Base-by-base conservation (phyloP, 2,329 filamentous ascomycete species). In the Aspergillus pseudoviridinutans region DNA sequence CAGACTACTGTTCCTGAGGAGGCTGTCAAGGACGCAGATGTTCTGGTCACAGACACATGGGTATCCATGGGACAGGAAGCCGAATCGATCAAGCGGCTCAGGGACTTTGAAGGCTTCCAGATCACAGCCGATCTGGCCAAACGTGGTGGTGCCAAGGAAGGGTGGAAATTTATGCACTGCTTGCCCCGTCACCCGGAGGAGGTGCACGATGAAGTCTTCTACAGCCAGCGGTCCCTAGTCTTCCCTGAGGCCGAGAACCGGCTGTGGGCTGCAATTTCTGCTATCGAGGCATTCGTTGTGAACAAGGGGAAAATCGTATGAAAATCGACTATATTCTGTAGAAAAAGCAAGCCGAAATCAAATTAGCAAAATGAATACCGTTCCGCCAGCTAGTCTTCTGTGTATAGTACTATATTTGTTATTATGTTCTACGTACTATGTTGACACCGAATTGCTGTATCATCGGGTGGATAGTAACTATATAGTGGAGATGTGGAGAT, bases 111-210 rank as follows among this genome's bases (percentile, higher is more conserved):
- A 29, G 92, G 93, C 14, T 99, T 92, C 77, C 93, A 97, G 73
- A 89, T 99, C 69, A 97, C 93, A 2, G 84, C 87, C 50, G 90
- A 94, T 47, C 80, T 99, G 64, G 93, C 92, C 1, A 84, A 87
- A 75, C 83, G 87, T 51, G 92, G 92, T 47, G 92, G 91, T 22
- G 94, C 94, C 46, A 96, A 94, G 74, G 81, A 88, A 14, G 84
- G 84, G 61, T 99, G 94, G 94, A 92, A 91, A 76, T 99, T 99
- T 74, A 97, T 99, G 94, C 94, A 99, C 79, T 99, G 94, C 74
- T 77, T 99, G 58, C 94, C 94, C 14, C 85, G 94, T 61, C 92
- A 99, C 71, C 84, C 85, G 0, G 93, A 99, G 74, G 94, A 99
- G 78, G 94, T 99, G 35, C 86, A 84, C 57, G 93, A 99, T 69